Conservation (phyloP, 345 rosid species). For the Gynandropsis gynandra region DNA sequence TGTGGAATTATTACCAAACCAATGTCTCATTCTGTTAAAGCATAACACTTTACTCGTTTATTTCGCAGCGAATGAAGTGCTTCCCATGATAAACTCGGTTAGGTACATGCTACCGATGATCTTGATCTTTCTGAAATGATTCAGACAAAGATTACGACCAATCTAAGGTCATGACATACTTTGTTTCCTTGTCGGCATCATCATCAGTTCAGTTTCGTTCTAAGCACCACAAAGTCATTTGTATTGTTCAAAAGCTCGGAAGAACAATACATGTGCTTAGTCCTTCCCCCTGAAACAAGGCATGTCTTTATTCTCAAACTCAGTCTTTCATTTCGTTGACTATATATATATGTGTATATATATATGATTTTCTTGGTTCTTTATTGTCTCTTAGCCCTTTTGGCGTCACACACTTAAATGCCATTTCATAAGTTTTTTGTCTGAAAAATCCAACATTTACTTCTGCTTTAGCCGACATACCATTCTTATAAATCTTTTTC, state of each 20-base stretch:
- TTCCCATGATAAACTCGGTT: constrained; percentile 51
- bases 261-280: constrained; percentile 29
- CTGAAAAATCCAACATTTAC: constrained; percentile 18
- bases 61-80: constrained; percentile 90
- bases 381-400: neutral
- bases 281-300: constrained; percentile 15
- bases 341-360: too few species aligned
- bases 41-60: constrained; percentile 19
- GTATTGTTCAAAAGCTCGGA: constrained; percentile 9
- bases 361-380: constrained; percentile 9
- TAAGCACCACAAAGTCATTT: constrained; percentile 21
- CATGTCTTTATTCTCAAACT: constrained; percentile 23
- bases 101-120: too few species aligned
- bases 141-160: constrained; percentile 16
- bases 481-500: too few species aligned
- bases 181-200: constrained; percentile 31
- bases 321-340: constrained; percentile 28
- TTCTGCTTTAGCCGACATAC: constrained; percentile 22
- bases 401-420: constrained; percentile 18
- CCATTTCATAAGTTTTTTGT: constrained; percentile 1
- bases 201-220: constrained; percentile 15
- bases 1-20: constrained; percentile 15
- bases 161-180: constrained; percentile 23
- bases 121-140: too few species aligned
- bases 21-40: constrained; percentile 8